Percentiles rank a stretch among this genome's conserved stretches.
These are phyloP conservation scores for Jaminaea rosea DNA, from an alignment of 1,284 basidiomycete species.

Conservation along the genomic window DNA sequence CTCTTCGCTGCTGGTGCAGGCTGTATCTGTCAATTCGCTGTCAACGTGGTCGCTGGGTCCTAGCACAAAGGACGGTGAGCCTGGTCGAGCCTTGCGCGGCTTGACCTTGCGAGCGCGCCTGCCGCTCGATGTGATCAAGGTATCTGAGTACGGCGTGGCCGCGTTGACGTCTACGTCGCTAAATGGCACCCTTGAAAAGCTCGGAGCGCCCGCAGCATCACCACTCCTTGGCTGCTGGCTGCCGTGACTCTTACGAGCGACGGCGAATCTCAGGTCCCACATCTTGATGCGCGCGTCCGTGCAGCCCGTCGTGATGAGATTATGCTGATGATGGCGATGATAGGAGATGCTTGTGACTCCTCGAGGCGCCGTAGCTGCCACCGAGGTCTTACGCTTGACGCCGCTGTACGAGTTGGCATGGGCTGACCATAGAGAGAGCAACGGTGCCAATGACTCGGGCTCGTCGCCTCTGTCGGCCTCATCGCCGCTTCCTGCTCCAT, in stretches of 20 bases:
- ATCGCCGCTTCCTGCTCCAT: neutral
- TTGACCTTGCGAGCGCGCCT: too few relatives aligned
- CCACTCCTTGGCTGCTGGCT: too few relatives aligned
- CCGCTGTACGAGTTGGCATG: conserved; percentile 10
- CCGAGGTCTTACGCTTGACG: conserved; percentile 1
- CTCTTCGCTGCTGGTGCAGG: too few relatives aligned
- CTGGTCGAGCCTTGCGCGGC: neutral
- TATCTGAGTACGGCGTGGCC: too few relatives aligned
- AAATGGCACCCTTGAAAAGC: too few relatives aligned
- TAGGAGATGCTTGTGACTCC: conserved; percentile 36
- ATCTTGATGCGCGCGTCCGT: conserved; percentile 35
- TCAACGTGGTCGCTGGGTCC: too few relatives aligned
- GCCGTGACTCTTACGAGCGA: too few relatives aligned
- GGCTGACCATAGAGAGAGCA: conserved; percentile 21
- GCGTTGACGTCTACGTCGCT: too few relatives aligned
- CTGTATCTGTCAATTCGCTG: too few relatives aligned
- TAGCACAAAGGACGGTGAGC: neutral
- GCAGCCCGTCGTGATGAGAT: conserved; percentile 31
- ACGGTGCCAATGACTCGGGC: neutral
- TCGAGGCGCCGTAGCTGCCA: conserved; percentile 1
- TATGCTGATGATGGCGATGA: conserved; percentile 17
- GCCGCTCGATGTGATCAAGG: too few relatives aligned
- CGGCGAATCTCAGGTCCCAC: conserved; percentile 35
- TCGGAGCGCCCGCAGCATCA: too few relatives aligned
- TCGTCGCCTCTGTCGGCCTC: too few relatives aligned